These are phyloP conservation scores for Tetracladium marchalianum DNA, from an alignment of 495 filamentous ascomycete species.

Conservation along the genomic window DNA sequence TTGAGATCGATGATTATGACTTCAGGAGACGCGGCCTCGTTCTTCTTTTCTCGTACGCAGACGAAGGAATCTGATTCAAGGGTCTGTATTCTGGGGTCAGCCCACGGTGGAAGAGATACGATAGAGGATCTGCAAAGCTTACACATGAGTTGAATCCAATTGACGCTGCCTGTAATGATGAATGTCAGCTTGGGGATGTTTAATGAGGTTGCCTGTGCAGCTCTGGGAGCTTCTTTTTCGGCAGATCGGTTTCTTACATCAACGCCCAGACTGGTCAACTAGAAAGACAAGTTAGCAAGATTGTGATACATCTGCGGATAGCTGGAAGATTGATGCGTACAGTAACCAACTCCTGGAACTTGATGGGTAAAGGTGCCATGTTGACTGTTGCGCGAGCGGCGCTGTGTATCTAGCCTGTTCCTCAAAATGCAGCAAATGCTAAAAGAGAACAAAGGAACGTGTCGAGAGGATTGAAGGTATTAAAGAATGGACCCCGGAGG, in stretches of 20 bases:
- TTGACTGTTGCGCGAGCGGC: constrained; percentile 27
- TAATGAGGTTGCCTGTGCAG: constrained; percentile 10
- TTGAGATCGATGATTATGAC: constrained; percentile 96
- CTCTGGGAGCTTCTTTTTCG: not conserved
- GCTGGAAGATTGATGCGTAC: constrained; percentile 35
- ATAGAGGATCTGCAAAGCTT: constrained; percentile 30
- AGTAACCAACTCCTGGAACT: constrained; percentile 88
- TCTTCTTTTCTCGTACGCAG: constrained; percentile 87
- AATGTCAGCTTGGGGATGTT: constrained; percentile 27
- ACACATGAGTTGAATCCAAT: constrained; percentile 98
- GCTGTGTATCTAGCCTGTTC: constrained; percentile 8
- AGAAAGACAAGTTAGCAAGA: constrained; percentile 15
- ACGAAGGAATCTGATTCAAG: constrained; percentile 94
- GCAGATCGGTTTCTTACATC: constrained; percentile 43
- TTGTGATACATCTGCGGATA: not conserved
- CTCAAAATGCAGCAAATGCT: constrained; percentile 12
- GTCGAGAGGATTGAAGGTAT: no score
- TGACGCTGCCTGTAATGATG: constrained; percentile 50
- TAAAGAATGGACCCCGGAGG: no score
- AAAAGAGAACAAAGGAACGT: not conserved
- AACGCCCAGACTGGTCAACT: constrained; percentile 74
- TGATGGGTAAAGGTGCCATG: constrained; percentile 80
- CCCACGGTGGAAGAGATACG: constrained; percentile 2
- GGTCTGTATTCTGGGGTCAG: constrained; percentile 47
- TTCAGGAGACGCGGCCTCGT: constrained; percentile 71